Evolutionary conservation across 2,329 filamentous ascomycete genomes (phyloP).

Genomic region (Xylaria arbuscula): DNA sequence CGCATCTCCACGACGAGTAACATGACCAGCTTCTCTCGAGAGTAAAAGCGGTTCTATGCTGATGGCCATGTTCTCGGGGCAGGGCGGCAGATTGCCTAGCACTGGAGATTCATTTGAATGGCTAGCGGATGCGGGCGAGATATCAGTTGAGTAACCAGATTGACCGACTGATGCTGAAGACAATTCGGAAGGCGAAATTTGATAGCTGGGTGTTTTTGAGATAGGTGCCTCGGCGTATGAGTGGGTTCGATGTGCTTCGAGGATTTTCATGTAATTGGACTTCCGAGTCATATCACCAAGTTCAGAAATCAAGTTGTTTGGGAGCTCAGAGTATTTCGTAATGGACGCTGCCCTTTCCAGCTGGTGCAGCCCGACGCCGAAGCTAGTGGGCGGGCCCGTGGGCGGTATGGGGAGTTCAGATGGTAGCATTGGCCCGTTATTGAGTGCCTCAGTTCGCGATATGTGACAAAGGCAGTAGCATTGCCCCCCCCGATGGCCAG

Average conservation of each 20-base stretch:
- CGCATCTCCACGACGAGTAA: not conserved
- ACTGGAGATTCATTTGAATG: constrained; percentile 6
- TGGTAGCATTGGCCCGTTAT: not conserved
- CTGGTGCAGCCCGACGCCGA: not conserved
- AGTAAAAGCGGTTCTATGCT: not conserved
- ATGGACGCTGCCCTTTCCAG: not conserved
- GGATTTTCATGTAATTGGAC: not conserved
- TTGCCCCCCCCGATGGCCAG: not conserved
- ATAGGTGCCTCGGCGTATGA: not conserved
- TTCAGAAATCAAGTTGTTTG: not conserved
- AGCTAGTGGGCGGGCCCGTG: not conserved
- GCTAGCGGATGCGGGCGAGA: constrained; percentile 10
- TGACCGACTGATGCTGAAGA: constrained; percentile 1
- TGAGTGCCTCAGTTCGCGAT: not conserved
- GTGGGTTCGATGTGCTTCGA: not conserved
- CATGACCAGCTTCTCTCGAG: not conserved
- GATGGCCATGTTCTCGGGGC: not conserved
- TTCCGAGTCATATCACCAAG: not conserved
- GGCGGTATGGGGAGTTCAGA: not conserved
- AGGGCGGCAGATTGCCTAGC: not conserved
- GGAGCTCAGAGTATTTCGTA: constrained; percentile 5
- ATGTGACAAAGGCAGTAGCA: not conserved
- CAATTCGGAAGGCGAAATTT: constrained; percentile 18
- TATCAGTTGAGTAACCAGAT: not conserved
- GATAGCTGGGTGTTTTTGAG: not conserved